A percentile compares a stretch with the other conserved stretches of the same genome.
Evolutionary conservation across 78 protist species (phyloP).

Genomic region (Chrysochromulina parva): DNA sequence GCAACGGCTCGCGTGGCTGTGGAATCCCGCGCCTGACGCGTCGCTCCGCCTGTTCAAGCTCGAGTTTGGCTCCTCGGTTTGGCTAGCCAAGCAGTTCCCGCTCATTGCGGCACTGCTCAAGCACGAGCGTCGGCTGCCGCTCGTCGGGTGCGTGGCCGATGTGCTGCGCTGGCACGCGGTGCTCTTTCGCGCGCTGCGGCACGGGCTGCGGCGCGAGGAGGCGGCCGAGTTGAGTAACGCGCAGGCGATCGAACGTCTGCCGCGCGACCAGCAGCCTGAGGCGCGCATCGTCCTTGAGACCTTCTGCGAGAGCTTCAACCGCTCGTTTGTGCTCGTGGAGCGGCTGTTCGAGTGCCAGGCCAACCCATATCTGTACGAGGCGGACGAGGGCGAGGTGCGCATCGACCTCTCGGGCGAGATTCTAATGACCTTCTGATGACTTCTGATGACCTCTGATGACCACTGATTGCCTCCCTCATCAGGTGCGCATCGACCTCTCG

Average conservation of each 20-base stretch:
- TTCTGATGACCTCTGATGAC: too few relatives aligned
- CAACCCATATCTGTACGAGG: conserved; percentile 16
- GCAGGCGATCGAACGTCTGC: neutral
- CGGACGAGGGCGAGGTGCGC: neutral
- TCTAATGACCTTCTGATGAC: too few relatives aligned
- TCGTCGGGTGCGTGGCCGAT: neutral
- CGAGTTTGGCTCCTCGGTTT: neutral
- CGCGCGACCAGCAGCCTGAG: neutral
- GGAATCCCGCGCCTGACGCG: neutral
- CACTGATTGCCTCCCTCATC: too few relatives aligned
- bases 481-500: neutral
- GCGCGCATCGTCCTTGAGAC: neutral
- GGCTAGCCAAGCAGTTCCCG: neutral
- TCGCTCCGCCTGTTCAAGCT: neutral
- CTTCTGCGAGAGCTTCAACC: conserved; percentile 31
- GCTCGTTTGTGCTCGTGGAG: neutral
- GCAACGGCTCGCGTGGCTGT: neutral
- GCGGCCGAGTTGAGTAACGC: conserved; percentile 1
- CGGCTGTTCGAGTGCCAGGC: conserved; percentile 32
- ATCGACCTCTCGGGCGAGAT: neutral
- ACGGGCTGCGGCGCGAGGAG: neutral
- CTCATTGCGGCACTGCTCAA: neutral
- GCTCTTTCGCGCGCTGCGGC: neutral
- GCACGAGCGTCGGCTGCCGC: neutral
- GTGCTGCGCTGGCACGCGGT: conserved; percentile 38